phyloP scores from a whole-genome alignment of 73 alveolate species.

The Tetrahymena borealis region DNA sequence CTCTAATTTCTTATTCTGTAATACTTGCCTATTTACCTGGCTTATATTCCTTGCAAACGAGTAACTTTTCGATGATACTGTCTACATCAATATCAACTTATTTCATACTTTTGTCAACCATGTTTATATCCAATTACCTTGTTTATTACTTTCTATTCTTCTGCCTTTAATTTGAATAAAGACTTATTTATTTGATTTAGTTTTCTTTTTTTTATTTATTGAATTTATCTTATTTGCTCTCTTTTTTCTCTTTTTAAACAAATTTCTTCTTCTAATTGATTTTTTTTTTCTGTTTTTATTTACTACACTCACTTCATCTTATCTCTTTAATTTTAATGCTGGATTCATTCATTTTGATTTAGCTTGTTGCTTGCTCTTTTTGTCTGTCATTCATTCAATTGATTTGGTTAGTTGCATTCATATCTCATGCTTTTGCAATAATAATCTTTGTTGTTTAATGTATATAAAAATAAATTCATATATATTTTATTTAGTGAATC shows the following conservation, averaged over 20 bases:
- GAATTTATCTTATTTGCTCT: not conserved
- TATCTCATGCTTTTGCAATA: too few species aligned
- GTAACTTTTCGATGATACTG: slow-evolving; percentile 70
- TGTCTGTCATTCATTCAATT: too few species aligned
- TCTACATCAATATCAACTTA: slow-evolving; percentile 76
- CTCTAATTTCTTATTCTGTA: slow-evolving; percentile 82
- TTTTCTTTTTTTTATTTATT: not conserved
- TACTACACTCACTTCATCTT: not conserved
- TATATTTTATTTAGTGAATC: not conserved
- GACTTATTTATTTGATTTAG: not conserved
- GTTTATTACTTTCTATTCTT: not conserved
- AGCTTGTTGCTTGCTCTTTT: too few species aligned
- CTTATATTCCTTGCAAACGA: slow-evolving; percentile 82
- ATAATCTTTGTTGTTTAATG: not conserved
- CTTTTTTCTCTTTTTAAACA: not conserved
- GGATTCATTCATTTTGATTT: too few species aligned
- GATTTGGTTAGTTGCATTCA: too few species aligned
- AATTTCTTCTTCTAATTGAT: not conserved
- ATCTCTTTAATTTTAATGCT: too few species aligned
- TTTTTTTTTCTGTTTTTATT: not conserved
- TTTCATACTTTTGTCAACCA: slow-evolving; percentile 2
- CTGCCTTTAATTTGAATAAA: not conserved
- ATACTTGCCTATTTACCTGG: slow-evolving; percentile 88
- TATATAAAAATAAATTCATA: not conserved
- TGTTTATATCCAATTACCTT: too few species aligned